Conservation (phyloP, 1,284 basidiomycete species). For the Cryptococcus sp. region DNA sequence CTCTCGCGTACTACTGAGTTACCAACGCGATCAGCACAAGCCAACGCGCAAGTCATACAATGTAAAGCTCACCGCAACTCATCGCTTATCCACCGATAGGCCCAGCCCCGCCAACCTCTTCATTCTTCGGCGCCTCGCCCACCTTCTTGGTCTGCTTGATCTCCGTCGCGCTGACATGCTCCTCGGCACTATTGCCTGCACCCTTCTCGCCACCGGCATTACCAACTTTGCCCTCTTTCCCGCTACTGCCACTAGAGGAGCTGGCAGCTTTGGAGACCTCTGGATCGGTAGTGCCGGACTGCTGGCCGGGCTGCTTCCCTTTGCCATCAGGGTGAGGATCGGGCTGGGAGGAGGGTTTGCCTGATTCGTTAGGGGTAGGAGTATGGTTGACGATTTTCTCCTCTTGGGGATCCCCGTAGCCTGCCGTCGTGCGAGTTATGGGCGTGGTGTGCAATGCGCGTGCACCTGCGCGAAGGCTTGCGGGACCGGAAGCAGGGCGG, state of each 20-base stretch:
- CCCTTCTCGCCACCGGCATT: slow-evolving; percentile 15
- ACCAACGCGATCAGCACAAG: too few species aligned
- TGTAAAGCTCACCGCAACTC: neutral
- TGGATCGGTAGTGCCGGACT: slow-evolving; percentile 29
- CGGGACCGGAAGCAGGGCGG: neutral
- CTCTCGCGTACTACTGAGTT: too few species aligned
- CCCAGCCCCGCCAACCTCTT: slow-evolving; percentile 30
- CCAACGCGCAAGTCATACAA: neutral
- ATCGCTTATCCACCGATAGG: slow-evolving; percentile 36
- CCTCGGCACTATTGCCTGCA: slow-evolving; percentile 8
- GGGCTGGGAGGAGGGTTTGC: slow-evolving; percentile 21
- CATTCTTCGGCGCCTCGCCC: slow-evolving; percentile 40
- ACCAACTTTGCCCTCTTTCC: slow-evolving; percentile 8
- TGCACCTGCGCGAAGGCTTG: neutral
- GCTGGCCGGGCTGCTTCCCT: slow-evolving; percentile 21
- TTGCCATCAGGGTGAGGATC: slow-evolving; percentile 30
- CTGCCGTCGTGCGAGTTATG: slow-evolving; percentile 21
- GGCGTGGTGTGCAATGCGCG: slow-evolving; percentile 17
- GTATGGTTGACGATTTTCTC: slow-evolving; percentile 39
- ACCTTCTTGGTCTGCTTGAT: slow-evolving; percentile 42
- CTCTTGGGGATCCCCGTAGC: slow-evolving; percentile 40
- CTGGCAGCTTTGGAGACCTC: slow-evolving; percentile 17
- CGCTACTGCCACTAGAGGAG: slow-evolving; percentile 5
- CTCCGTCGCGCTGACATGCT: slow-evolving; percentile 19
- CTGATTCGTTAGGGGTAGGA: slow-evolving; percentile 15